Evolutionary conservation across 257 asterid genomes (phyloP).

Genomic region (Solanum peruvianum): DNA sequence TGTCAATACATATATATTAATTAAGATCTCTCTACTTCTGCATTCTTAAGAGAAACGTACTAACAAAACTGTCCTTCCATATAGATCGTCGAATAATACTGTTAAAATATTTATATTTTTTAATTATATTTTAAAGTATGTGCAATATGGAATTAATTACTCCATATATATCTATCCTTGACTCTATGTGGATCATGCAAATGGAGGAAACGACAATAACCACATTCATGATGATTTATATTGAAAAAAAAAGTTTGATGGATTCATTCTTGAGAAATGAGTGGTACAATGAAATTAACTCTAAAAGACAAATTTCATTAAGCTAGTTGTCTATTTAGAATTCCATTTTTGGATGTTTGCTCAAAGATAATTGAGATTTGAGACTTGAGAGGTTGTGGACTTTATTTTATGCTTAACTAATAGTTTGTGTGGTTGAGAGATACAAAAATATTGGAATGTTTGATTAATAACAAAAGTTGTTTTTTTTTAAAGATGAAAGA

Average conservation of each 20-base stretch:
- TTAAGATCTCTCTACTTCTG: neutral
- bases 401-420: neutral
- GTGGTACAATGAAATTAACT: neutral
- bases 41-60: accelerated
- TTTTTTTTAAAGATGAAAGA: too few species aligned
- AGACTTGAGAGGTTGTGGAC: neutral
- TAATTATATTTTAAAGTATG: neutral
- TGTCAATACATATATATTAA: accelerated
- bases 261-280: neutral
- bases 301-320: neutral
- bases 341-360: neutral
- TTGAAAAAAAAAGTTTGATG: neutral
- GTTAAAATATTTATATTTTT: neutral
- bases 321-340: neutral
- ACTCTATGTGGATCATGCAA: neutral
- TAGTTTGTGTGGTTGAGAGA: neutral
- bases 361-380: neutral
- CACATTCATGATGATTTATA: neutral
- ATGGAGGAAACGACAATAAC: neutral
- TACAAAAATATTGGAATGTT: neutral
- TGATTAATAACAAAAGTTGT: neutral
- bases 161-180: neutral
- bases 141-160: neutral
- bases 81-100: accelerated
- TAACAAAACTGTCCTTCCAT: accelerated